Base-by-base conservation (phyloP, 2,329 filamentous ascomycete genomes). In the Exophiala xenobiotica region DNA sequence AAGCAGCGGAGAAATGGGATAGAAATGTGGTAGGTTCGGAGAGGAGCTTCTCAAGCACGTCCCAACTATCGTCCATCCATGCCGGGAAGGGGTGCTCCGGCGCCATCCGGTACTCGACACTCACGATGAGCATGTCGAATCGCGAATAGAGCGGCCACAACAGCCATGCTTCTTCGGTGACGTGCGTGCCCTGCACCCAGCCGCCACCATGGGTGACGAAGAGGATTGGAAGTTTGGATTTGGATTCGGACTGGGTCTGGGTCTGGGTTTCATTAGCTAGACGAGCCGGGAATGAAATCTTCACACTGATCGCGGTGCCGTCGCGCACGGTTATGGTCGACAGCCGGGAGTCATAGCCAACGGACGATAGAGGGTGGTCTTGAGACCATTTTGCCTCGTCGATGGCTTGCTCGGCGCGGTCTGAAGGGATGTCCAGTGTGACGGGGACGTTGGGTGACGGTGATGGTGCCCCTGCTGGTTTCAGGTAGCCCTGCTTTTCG, bases 71-170 rank as follows among this genome's bases (percentile, higher is more conserved):
- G 27, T 67, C 61, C 4, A 64, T 56, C 1, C 44, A 51, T 18
- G 46, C 49, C 12, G 65, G 59, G 50, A 58, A 62, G 1, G 58
- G 54, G 20, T 61, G 38, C 20, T 67, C 63, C 0, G 65, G 65
- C 0, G 63, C 63, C 3, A 66, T 55, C 2, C 65, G 50, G 46
- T 67, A 67, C 8, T 65, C 59, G 2, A 66, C 61, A 6, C 62
- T 60, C 41, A 65, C 49, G 2, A 65, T 53, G 3, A 63, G 45
- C 3, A 53, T 8, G 18, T 54, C 42, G 33, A 54, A 54, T 6
- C 26, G 12, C 4, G 39, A 3, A 33, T 50, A 54, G 4, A 54
- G 39, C 23, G 51, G 51, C 51, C 51, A 54, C 8, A 54, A 33
- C 6, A 46, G 35, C 51, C 46, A 54, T 16, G 33, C 33, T 14